Evolutionary conservation across 495 filamentous ascomycete species (phyloP).

Genomic region (Bombardia bombarda): DNA sequence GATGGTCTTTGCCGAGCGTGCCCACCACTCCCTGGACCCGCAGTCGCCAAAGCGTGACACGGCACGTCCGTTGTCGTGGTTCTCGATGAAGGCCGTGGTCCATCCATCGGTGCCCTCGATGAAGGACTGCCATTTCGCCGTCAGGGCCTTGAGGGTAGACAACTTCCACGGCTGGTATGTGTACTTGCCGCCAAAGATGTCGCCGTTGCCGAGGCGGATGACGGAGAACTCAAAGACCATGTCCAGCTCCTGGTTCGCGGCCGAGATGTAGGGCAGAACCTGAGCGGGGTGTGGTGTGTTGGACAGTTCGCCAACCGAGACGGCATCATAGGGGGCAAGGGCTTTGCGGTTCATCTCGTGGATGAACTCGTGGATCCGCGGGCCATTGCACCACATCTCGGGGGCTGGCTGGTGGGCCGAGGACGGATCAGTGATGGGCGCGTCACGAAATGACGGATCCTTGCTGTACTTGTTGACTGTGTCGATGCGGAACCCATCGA

Average conservation of each 20-base stretch:
- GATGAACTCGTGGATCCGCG: constrained; percentile 54
- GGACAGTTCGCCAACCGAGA: constrained; percentile 5
- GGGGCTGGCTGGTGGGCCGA: constrained; percentile 32
- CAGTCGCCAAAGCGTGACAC: constrained; percentile 49
- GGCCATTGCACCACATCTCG: constrained; percentile 51
- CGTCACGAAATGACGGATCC: constrained; percentile 48
- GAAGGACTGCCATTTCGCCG: constrained; percentile 52
- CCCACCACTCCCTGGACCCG: constrained; percentile 27
- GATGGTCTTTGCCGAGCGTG: constrained; percentile 52
- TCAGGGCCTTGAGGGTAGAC: constrained; percentile 42
- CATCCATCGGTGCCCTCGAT: constrained; percentile 64
- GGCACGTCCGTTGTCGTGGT: constrained; percentile 59
- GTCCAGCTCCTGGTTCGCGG: constrained; percentile 1
- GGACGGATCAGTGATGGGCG: constrained; percentile 36
- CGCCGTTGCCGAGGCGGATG: constrained; percentile 45
- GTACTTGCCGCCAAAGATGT: constrained; percentile 39
- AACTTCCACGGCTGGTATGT: constrained; percentile 12
- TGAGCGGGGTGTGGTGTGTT: background rate
- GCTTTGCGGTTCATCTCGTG: constrained; percentile 47
- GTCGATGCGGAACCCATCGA: constrained; percentile 62
- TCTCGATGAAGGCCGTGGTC: constrained; percentile 67
- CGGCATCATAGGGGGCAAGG: constrained; percentile 39
- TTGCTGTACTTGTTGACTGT: constrained; percentile 61
- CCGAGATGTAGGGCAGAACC: background rate
- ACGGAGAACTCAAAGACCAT: constrained; percentile 58